Conservation (phyloP, 345 rosid species). For the Eucalyptus curtisii region DNA sequence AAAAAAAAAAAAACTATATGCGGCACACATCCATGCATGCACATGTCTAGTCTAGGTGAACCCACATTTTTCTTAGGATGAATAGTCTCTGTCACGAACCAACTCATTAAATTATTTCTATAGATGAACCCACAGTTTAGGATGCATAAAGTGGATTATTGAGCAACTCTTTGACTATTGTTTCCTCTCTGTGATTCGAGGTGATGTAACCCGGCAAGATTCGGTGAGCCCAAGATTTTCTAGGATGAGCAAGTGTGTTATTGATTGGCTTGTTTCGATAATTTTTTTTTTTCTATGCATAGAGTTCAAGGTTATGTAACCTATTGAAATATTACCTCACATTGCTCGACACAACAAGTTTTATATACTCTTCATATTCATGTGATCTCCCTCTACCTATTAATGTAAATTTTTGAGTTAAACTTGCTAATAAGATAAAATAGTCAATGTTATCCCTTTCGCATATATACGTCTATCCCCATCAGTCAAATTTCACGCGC, state of each 20-base stretch:
- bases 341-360: accelerated
- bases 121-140: not conserved
- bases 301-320: not conserved
- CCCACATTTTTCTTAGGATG: not conserved
- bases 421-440: no score
- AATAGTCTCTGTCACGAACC: not conserved
- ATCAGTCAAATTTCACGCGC: accelerated
- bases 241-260: not conserved
- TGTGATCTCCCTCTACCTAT: not conserved
- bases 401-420: no score
- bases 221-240: not conserved
- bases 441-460: no score
- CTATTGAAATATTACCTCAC: not conserved
- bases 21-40: not conserved
- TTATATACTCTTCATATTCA: no score
- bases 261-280: not conserved
- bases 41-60: not conserved
- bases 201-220: not conserved
- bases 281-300: not conserved
- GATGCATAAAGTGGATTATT: not conserved
- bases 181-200: not conserved
- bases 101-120: not conserved
- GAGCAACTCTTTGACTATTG: not conserved
- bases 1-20: not conserved
- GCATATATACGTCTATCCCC: not conserved